These are phyloP conservation scores for Pseudonitzschia multiseries DNA, from an alignment of 108 stramenopile species.

Conservation along the genomic window DNA sequence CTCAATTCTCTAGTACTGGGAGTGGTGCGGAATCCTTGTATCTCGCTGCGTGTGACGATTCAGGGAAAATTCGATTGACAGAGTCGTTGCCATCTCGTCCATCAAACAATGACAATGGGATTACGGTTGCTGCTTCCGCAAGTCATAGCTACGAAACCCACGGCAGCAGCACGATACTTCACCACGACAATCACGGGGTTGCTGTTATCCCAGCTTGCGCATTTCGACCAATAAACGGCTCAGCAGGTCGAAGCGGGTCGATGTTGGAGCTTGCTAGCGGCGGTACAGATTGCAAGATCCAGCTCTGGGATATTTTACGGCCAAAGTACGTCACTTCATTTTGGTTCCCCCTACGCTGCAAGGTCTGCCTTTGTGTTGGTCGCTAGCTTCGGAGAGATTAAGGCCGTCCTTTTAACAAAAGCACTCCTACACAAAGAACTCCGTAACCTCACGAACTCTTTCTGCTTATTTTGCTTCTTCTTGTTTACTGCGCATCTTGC, in stretches of 20 bases:
- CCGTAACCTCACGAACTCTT: background rate
- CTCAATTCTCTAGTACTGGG: background rate
- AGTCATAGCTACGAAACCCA: background rate
- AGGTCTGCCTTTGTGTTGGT: no score
- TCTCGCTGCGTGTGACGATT: slow-evolving; percentile 68
- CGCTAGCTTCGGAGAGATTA: no score
- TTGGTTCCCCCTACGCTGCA: background rate
- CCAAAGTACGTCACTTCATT: slow-evolving; percentile 37
- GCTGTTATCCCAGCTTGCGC: slow-evolving; percentile 62
- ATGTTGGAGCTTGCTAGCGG: slow-evolving; percentile 58
- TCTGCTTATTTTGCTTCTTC: background rate
- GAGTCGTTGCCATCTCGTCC: slow-evolving; percentile 14
- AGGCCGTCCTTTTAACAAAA: no score
- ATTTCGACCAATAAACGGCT: slow-evolving; percentile 49
- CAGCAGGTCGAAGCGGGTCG: background rate
- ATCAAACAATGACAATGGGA: slow-evolving; percentile 13
- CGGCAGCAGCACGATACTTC: slow-evolving; percentile 32
- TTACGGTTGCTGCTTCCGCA: background rate
- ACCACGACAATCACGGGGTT: slow-evolving; percentile 52
- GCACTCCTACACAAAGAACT: background rate
- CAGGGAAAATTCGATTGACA: slow-evolving; percentile 58
- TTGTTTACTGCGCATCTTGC: background rate
- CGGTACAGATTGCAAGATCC: slow-evolving; percentile 77
- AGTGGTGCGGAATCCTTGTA: slow-evolving; percentile 19
- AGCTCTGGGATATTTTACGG: slow-evolving; percentile 64